phyloP scores from a whole-genome alignment of 2,329 filamentous ascomycete species.

The Arthrobotrys sinensis region DNA sequence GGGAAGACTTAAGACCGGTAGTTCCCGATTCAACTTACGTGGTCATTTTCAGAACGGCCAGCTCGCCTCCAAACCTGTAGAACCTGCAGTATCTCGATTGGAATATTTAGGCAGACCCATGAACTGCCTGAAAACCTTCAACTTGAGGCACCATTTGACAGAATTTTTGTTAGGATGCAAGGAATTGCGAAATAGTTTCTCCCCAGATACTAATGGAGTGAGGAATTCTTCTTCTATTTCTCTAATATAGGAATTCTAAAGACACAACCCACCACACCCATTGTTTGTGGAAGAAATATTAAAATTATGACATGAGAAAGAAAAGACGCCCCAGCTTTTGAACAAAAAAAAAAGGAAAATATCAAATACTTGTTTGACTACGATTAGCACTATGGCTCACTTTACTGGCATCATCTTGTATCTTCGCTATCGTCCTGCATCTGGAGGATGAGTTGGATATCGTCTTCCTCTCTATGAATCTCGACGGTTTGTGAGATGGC shows the following conservation, averaged over 20 bases:
- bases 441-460: slow-evolving; percentile 42
- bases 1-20: no score
- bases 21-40: background rate
- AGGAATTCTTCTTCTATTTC: no score
- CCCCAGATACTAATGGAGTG: no score
- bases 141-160: background rate
- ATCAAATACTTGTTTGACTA: slow-evolving; percentile 51
- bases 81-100: background rate
- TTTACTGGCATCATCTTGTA: slow-evolving; percentile 42
- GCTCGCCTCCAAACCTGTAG: background rate
- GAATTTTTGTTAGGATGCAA: background rate
- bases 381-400: slow-evolving; percentile 34
- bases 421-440: slow-evolving; percentile 34
- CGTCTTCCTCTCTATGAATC: slow-evolving; percentile 33
- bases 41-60: background rate
- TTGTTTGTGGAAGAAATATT: no score
- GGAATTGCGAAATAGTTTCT: background rate
- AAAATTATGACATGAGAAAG: slow-evolving; percentile 1
- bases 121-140: background rate
- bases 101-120: background rate
- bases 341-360: slow-evolving; percentile 10
- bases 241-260: no score
- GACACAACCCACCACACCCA: no score
- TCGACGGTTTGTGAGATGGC: slow-evolving; percentile 54
- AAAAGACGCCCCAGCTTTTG: slow-evolving; percentile 9